Evolutionary conservation across 83 land plant species (phyloP), one percentile per base, ranked within the genome.

Genomic region (Thuja plicata): DNA sequence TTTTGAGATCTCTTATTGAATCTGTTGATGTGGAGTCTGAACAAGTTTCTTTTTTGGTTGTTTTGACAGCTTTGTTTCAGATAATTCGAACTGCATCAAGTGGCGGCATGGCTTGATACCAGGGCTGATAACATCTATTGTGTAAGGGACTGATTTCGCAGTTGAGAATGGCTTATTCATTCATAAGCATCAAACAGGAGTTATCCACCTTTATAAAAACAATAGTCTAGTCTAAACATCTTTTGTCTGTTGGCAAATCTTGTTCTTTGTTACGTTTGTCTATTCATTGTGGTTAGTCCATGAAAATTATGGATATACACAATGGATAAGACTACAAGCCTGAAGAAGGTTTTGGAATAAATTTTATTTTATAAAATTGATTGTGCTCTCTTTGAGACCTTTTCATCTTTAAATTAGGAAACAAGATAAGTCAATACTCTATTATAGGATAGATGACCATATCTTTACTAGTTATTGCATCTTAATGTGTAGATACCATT

Each of bases 1-100:
- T 38, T 57, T 57, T 54, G 66, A 19, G 4, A 60, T 19, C 66
- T 60, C 27, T 60, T 60, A 60, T 60, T 5, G 27, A 66, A 66
- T 66, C 73, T 66, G 73, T 66, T 27, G 38, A 19, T 45, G n/a
- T 87, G 34, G 10, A 84, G 46, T 84, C 27, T 62, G 13, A 24
- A 35, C 30, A 88, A 19, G 21, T 2, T 21, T 15, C 11, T 21
- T 85, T 84, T 48, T 90, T 81, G 15, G 17, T 80, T 37, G 43
- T 27, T 35, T 84, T 76, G 86, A 82, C 92, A 91, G 93, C 93
- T 54, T 16, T 92, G 30, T 74, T 92, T 13, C 94, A 92, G 77
- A 92, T 92, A 88, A 92, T 92, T 50, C 87, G 93, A 88, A 92
- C 93, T n/a, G 93, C 91, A 62, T 91, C 90, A 10, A 90, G 93